Conservation (phyloP, 345 rosid species). For the Acer saccharum region DNA sequence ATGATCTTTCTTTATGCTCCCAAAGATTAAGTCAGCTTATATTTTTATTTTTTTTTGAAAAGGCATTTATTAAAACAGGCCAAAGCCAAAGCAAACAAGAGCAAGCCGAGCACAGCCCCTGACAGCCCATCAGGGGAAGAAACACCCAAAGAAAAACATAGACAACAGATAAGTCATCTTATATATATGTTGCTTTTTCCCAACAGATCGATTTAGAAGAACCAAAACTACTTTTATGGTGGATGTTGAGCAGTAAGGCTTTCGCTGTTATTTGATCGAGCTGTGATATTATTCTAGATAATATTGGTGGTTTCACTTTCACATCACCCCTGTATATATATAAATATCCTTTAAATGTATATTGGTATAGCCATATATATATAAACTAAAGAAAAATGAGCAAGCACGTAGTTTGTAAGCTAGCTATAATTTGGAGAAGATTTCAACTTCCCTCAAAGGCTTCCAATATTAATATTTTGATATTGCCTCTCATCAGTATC, state of each 20-base stretch:
- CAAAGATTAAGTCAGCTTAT: not conserved
- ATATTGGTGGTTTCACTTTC: not conserved
- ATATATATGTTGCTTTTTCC: not conserved
- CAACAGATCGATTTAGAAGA: constrained; percentile 12
- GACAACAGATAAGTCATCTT: too few relatives aligned
- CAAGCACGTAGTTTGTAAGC: not conserved
- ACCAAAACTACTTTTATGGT: not conserved
- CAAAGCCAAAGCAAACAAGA: too few relatives aligned
- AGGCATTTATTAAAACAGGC: too few relatives aligned
- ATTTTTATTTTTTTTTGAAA: too few relatives aligned
- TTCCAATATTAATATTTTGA: constrained; percentile 21
- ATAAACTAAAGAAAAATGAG: not conserved
- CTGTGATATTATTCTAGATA: not conserved
- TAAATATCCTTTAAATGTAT: too few relatives aligned
- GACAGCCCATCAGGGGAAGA: too few relatives aligned
- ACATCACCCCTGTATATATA: not conserved
- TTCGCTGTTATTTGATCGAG: not conserved
- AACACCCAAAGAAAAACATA: too few relatives aligned
- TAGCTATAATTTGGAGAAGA: constrained; percentile 15
- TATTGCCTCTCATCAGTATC: not conserved
- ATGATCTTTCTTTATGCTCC: constrained; percentile 11
- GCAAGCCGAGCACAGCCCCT: too few relatives aligned
- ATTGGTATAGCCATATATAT: not conserved
- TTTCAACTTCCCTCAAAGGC: constrained; percentile 36
- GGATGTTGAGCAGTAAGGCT: not conserved